Evolutionary conservation across 208 protist genomes (phyloP).

Genomic region (Trypanosoma mega): DNA sequence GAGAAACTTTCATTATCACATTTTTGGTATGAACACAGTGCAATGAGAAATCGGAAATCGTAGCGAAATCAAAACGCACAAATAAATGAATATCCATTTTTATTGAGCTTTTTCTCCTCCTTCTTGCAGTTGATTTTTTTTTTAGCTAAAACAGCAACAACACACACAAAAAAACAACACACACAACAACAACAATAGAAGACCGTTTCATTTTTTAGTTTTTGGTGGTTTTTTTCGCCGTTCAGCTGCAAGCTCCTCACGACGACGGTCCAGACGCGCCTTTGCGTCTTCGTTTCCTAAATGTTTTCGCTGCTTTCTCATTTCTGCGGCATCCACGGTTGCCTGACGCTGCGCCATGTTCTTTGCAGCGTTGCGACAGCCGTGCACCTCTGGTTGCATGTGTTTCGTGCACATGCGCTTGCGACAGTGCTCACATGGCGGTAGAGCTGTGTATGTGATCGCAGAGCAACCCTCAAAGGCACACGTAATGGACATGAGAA

Average conservation of each 20-base stretch:
- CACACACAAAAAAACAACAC: background rate
- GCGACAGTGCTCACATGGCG: conserved; percentile 66
- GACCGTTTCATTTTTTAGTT: conserved; percentile 23
- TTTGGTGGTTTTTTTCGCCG: conserved; percentile 54
- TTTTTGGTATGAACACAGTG: too few relatives aligned
- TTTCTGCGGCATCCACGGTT: conserved; percentile 50
- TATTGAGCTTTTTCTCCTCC: too few relatives aligned
- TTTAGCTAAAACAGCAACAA: background rate
- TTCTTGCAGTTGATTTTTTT: background rate
- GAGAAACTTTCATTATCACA: too few relatives aligned
- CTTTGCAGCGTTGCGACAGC: conserved; percentile 71
- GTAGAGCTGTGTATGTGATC: conserved; percentile 43
- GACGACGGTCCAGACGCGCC: conserved; percentile 54
- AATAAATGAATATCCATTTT: background rate
- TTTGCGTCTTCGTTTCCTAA: conserved; percentile 72
- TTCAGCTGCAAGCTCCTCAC: conserved; percentile 45
- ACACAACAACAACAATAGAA: background rate
- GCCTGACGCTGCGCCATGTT: conserved; percentile 58
- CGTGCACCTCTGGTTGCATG: conserved; percentile 81
- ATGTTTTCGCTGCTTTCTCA: conserved; percentile 57
- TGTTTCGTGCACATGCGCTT: conserved; percentile 73
- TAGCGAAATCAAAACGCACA: background rate
- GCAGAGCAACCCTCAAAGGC: conserved; percentile 25
- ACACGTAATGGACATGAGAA: conserved; percentile 12
- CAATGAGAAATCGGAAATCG: too few relatives aligned